Base-by-base conservation (phyloP, 257 asterid genomes). In the Solanum tarijense region DNA sequence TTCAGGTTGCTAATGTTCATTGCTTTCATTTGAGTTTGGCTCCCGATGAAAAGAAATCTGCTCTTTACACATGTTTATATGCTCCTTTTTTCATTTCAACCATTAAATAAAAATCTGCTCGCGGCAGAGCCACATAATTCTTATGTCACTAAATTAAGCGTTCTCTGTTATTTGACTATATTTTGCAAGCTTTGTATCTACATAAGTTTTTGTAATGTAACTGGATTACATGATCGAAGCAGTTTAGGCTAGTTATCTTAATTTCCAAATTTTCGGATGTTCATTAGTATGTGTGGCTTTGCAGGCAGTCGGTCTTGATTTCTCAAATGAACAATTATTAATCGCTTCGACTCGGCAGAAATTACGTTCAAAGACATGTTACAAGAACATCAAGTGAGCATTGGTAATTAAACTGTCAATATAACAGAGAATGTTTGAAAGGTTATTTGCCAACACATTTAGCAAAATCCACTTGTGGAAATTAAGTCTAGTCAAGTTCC, bases 241-340 rank as follows among this genome's bases (percentile, higher is more conserved):
- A 43, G 25, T 52, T 25, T 81, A 43, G 66, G 66, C 85, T 81
- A 46, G 66, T 81, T 46, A 46, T 81, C 85, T 81, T 81, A 81
- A 81, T 46, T 81, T 48, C n/a, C 18, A 25, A 78, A 25, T 41
- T 78, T 78, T 78, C 1, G 7, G 65, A 41, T 78, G 84, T 78
- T 46, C 18, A 75, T 36, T 38, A 75, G 83, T 75, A 21, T 25
- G 27, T 38, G 29, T 38, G 55, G 21, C 74, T 83, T 87, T 87
- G 55, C 91, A 95, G 99, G 98, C 93, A 74, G 88, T 91, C 69
- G 99, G 96, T 90, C 93, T 96, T 83, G 99, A 96, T 94, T 96
- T 96, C 94, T 93, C 99, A 39, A 90, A 89, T 89, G 94, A 96
- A 91, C 99, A 93, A 88, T 88, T 96, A 88, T 91, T 86, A 73